A percentile compares a stretch with the other conserved stretches of the same genome.
Evolutionary conservation across 1,139 yeast genomes (phyloP).

Genomic region (Sugiyamaella novakii): DNA sequence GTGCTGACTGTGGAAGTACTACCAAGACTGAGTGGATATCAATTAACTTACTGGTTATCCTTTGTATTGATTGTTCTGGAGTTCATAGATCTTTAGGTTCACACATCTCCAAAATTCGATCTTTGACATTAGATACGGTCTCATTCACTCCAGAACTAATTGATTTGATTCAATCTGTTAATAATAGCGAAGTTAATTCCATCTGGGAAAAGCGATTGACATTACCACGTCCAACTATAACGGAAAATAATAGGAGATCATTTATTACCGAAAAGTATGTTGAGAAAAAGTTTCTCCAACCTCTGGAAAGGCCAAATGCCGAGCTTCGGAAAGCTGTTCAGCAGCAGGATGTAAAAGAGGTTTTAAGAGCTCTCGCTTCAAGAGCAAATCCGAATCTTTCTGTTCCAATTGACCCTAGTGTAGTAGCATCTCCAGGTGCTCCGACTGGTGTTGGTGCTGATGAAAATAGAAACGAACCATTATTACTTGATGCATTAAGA

Average conservation of each 20-base stretch:
- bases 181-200: constrained; percentile 64
- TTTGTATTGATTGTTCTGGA: constrained; percentile 82
- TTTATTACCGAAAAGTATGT: constrained; percentile 48
- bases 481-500: constrained; percentile 38
- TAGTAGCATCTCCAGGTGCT: too few relatives aligned
- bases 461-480: constrained; percentile 30
- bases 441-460: too few relatives aligned
- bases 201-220: constrained; percentile 53
- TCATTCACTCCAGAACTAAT: constrained; percentile 68
- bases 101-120: constrained; percentile 73
- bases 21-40: constrained; percentile 84
- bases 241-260: constrained; percentile 41
- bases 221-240: constrained; percentile 48
- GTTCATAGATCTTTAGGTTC: constrained; percentile 76
- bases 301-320: constrained; percentile 42
- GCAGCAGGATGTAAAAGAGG: constrained; percentile 38
- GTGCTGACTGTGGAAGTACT: constrained; percentile 78
- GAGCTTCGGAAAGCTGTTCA: constrained; percentile 42
- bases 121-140: constrained; percentile 71
- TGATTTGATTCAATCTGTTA: constrained; percentile 58
- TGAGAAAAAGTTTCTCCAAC: constrained; percentile 43
- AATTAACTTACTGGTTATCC: constrained; percentile 65
- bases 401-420: constrained; percentile 27
- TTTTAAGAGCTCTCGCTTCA: constrained; percentile 45
- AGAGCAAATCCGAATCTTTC: constrained; percentile 45